Percentiles rank a stretch among this genome's conserved stretches.
phyloP scores from a whole-genome alignment of 768 basidiomycete genomes.

The Tremella fuciformis region DNA sequence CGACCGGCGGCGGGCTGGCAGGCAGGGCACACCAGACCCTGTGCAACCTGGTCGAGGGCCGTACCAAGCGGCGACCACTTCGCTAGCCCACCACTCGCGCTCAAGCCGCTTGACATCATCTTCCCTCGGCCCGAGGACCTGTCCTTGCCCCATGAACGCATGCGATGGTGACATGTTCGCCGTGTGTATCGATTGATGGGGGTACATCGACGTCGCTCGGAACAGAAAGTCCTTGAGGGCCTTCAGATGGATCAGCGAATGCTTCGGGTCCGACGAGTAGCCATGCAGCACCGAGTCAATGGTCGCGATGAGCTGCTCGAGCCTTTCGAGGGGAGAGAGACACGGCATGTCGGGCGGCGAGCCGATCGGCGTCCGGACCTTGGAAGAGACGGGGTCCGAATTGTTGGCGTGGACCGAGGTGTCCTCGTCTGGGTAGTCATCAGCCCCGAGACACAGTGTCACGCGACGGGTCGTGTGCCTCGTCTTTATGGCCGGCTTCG shows the following conservation, averaged over 20 bases:
- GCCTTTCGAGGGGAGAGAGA: conserved; percentile 5
- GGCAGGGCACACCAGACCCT: too few species aligned
- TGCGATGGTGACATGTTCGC: not conserved
- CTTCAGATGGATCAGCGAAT: conserved; percentile 12
- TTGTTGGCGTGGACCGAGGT: too few species aligned
- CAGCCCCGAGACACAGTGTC: too few species aligned
- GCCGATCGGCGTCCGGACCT: not conserved
- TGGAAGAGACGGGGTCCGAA: not conserved
- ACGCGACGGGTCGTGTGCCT: too few species aligned
- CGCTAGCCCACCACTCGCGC: conserved; percentile 35
- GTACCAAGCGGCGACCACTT: conserved; percentile 38
- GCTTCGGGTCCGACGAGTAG: conserved; percentile 9
- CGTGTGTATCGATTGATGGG: not conserved
- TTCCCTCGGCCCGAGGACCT: not conserved
- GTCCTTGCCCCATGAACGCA: not conserved
- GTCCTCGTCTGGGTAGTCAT: too few species aligned
- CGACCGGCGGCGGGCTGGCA: not conserved
- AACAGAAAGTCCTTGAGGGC: conserved; percentile 13
- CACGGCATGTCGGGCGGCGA: not conserved
- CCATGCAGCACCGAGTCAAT: conserved; percentile 12
- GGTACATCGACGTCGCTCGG: conserved; percentile 4
- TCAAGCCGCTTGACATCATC: conserved; percentile 26
- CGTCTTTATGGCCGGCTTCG: too few species aligned
- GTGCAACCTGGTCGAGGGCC: conserved; percentile 24
- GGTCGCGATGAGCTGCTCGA: conserved; percentile 10